Conservation (phyloP, 139 green algal species). For the Diplosphaera chodatii region DNA sequence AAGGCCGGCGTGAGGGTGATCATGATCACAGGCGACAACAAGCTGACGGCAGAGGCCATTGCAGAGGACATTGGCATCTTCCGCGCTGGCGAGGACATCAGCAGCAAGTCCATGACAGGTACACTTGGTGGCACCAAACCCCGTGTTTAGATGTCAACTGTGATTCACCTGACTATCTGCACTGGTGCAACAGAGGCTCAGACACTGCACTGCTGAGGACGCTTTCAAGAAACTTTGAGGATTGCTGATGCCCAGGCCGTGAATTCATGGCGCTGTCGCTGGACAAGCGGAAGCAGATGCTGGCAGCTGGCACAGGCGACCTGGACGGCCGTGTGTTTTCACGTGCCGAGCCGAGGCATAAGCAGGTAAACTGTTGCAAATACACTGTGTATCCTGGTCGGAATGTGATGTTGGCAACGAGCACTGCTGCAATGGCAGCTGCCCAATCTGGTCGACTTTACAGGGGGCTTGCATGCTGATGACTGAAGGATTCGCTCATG, state of each 20-base stretch:
- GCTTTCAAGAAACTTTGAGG: too few relatives aligned
- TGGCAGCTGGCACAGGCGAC: conserved; percentile 18
- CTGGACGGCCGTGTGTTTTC: conserved; percentile 76
- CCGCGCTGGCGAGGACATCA: conserved; percentile 26
- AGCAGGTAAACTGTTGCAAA: conserved; percentile 42
- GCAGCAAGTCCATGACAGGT: conserved; percentile 48
- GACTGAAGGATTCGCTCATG: too few relatives aligned
- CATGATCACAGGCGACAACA: conserved; percentile 96
- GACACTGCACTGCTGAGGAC: too few relatives aligned
- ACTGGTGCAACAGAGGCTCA: too few relatives aligned
- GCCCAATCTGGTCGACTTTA: too few relatives aligned
- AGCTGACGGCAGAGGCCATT: conserved; percentile 89
- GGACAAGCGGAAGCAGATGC: conserved; percentile 39
- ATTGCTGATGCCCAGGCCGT: conserved; percentile 20
- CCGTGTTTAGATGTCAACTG: too few relatives aligned
- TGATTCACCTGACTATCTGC: too few relatives aligned
- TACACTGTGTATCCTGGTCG: too few relatives aligned
- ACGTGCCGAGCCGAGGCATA: conserved; percentile 92
- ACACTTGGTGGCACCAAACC: too few relatives aligned
- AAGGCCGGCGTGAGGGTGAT: conserved; percentile 87
- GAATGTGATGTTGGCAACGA: too few relatives aligned
- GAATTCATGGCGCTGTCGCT: conserved; percentile 51
- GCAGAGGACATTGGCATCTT: conserved; percentile 86
- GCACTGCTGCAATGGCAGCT: too few relatives aligned
- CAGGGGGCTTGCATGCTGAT: too few relatives aligned